Evolutionary conservation across 768 basidiomycete species (phyloP), one percentile per base, ranked within the genome.

Genomic region (Tulasnella sp.): DNA sequence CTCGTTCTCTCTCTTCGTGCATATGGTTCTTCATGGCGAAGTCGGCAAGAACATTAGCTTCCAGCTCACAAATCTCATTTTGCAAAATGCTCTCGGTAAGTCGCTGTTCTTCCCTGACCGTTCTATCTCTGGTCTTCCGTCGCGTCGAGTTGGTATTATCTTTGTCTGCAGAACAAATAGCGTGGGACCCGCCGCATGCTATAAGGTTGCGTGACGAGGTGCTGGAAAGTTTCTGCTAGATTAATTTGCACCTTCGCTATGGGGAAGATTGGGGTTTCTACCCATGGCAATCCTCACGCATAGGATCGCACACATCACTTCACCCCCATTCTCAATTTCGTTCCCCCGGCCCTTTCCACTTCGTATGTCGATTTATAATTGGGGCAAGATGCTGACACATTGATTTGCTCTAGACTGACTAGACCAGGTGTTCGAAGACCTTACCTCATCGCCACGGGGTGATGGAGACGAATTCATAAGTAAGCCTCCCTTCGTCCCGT

Each of bases 181-280:
- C 64, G 64, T 69, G 64, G 64, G 64, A 69, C 64, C 64, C 64
- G 64, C 64, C 64, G 64, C 64, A 69, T 69, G 64, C 64, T 69
- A 28, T 37, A 2, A 69, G 64, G 34, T 69, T 69, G 64, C 64
- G 64, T 69, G 64, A 69, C 34, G 64, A 69, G 64, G 64, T 69
- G 64, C 64, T 69, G 64, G 64, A 69, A 69, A 28, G 28, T 34
- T 69, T 69, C 64, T 69, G 64, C 64, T 69, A 69, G 64, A 69
- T 69, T 16, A 14, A 69, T 31, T 37, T 31, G 64, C 64, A 69
- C 64, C 64, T 69, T 69, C 64, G 64, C 64, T 69, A 69, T 69
- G 64, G 64, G 64, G 64, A 69, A 31, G 64, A 69, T 69, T 69
- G 64, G 64, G 64, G 64, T 69, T 69, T 69, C 28, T 69, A 69